A percentile compares a stretch with the other conserved stretches of the same genome.
These are phyloP conservation scores for Chaetomiaceae sp. DNA, from an alignment of 2,329 filamentous ascomycete species.

Conservation along the genomic window DNA sequence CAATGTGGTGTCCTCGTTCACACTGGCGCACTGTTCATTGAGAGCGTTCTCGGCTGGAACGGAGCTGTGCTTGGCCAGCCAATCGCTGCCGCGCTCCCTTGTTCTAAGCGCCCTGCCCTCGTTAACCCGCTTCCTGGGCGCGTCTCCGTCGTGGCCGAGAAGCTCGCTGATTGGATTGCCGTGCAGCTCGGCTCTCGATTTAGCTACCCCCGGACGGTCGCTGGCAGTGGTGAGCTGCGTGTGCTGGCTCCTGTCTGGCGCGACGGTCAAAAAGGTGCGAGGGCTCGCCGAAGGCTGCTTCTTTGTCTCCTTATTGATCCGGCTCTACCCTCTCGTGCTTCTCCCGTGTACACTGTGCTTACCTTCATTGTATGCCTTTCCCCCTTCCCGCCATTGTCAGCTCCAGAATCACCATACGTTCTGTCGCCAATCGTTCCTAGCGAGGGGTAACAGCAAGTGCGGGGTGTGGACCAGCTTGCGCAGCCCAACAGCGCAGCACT, in stretches of 20 bases:
- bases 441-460: conserved; percentile 10
- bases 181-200: conserved; percentile 13
- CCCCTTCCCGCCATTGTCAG: background rate
- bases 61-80: conserved; percentile 16
- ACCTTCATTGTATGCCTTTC: background rate
- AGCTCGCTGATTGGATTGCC: conserved; percentile 14
- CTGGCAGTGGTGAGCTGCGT: conserved; percentile 4
- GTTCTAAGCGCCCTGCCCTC: conserved; percentile 24
- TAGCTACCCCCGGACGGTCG: conserved; percentile 8
- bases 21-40: too few relatives aligned
- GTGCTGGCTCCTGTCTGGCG: conserved; percentile 3
- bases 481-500: background rate
- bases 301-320: too few relatives aligned
- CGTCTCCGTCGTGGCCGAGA: conserved; percentile 6
- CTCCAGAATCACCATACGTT: background rate
- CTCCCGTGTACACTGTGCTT: too few relatives aligned
- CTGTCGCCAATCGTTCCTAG: background rate
- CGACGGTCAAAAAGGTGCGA: conserved; percentile 6
- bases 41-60: too few relatives aligned
- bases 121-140: conserved; percentile 14
- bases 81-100: conserved; percentile 14
- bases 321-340: too few relatives aligned
- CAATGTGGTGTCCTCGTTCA: too few relatives aligned
- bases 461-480: conserved; percentile 8
- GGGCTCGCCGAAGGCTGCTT: background rate